Evolutionary conservation across 371 early-diverging fungal species (phyloP).

Genomic region (Mucor saturninus): DNA sequence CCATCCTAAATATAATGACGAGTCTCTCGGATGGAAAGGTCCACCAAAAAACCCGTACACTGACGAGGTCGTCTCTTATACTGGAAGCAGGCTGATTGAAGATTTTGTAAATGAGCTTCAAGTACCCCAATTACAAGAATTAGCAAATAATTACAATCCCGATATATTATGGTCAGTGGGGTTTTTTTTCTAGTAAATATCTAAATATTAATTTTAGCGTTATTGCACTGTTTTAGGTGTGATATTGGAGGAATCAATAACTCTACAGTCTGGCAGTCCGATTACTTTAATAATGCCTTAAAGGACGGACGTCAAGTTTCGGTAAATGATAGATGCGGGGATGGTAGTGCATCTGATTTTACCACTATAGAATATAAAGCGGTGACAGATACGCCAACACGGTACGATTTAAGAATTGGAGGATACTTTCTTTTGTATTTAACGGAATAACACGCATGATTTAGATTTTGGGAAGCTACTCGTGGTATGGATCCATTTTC

Average conservation of each 20-base stretch:
- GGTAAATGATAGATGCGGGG: constrained; percentile 43
- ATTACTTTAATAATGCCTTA: constrained; percentile 32
- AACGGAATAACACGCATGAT: not conserved
- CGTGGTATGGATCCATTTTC: constrained; percentile 49
- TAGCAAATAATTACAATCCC: constrained; percentile 30
- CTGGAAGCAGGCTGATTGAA: constrained; percentile 26
- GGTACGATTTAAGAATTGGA: not conserved
- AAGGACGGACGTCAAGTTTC: constrained; percentile 19
- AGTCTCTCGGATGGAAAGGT: constrained; percentile 38
- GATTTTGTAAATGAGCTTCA: constrained; percentile 47
- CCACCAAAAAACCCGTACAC: constrained; percentile 40
- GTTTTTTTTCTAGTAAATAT: too few species aligned
- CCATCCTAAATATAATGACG: constrained; percentile 35
- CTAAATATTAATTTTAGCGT: too few species aligned
- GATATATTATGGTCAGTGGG: constrained; percentile 36
- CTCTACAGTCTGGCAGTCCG: constrained; percentile 36
- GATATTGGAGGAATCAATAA: constrained; percentile 52
- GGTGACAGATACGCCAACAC: constrained; percentile 19
- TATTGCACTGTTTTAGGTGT: constrained; percentile 10
- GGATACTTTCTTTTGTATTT: too few species aligned
- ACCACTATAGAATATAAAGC: constrained; percentile 39
- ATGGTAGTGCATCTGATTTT: constrained; percentile 37
- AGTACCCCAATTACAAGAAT: constrained; percentile 40
- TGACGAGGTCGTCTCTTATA: constrained; percentile 21
- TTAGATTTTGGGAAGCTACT: constrained; percentile 44